Evolutionary conservation across 768 basidiomycete genomes (phyloP), one percentile per base, ranked within the genome.

Genomic region (Macrolepiota dolichaula): DNA sequence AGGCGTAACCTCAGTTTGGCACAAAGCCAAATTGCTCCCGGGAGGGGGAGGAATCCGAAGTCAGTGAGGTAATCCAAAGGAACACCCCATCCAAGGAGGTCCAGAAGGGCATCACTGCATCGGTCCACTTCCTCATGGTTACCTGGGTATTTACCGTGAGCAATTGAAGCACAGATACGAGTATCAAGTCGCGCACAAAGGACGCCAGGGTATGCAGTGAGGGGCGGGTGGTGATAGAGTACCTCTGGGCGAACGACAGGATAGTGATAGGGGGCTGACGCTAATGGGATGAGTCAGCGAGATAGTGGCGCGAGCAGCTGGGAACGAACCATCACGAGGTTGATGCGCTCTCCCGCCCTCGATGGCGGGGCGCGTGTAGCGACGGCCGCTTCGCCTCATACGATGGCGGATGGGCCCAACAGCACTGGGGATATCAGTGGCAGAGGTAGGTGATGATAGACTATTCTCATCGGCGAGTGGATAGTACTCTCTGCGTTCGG

Each of bases 81-180:
- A 25, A 84, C 81, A 24, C 81, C 81, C 81, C 81, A 83, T 12
- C 83, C 81, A 6, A 84, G 72, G n/a, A 85, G 73, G 66, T 84
- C 83, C 29, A 83, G 75, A n/a, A 85, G 78, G 35, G 82, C 69
- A n/a, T 51, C 50, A 42, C 19, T 27, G 51, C 57, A 59, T 13
- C 29, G 15, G 69, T 68, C 27, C 3, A 57, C 55, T 24, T 57
- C 25, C 19, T 57, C 25, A n/a, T 10, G n/a, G n/a, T 46, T 47
- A 4, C 54, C 54, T 55, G 38, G 15, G 2, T 19, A 12, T 3
- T n/a, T n/a, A n/a, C n/a, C 27, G 19, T 40, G 11, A 42, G 4
- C 47, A 35, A 32, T 12, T 3, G 11, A 4, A 29, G 6, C 9
- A 13, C 27, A 46, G 12, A n/a, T 12, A 47, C 9, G 19, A 46